Conservation (phyloP, 352 stramenopile species). For the Pythium dissimile region DNA sequence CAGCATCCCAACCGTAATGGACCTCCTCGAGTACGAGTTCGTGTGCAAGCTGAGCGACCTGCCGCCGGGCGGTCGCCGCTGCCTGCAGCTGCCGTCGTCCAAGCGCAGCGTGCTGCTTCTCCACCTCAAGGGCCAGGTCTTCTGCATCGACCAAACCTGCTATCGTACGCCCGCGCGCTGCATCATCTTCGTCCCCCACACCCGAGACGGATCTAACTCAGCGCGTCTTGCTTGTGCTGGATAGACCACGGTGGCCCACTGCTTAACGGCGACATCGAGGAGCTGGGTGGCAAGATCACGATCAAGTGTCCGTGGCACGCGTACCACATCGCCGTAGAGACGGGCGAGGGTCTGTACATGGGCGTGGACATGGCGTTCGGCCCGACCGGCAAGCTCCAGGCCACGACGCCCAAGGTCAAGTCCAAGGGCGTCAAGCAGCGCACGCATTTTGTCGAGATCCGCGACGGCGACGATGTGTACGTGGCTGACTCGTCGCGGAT, state of each 20-base stretch:
- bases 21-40: conserved; percentile 58
- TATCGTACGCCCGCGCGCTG: conserved; percentile 49
- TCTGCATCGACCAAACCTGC: conserved; percentile 85
- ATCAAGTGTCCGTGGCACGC: conserved; percentile 87
- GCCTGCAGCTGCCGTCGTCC: conserved; percentile 52
- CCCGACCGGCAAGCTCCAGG: conserved; percentile 39
- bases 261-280: conserved; percentile 79
- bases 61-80: conserved; percentile 47
- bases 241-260: conserved; percentile 80
- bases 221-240: neutral
- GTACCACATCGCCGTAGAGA: conserved; percentile 80
- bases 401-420: conserved; percentile 57
- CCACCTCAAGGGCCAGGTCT: conserved; percentile 54
- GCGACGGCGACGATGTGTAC: conserved; percentile 64
- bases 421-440: conserved; percentile 85
- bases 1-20: conserved; percentile 3
- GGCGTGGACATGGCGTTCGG: conserved; percentile 71
- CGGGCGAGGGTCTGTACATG: conserved; percentile 83
- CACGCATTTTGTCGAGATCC: conserved; percentile 74
- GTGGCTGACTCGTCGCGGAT: conserved; percentile 74
- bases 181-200: no score
- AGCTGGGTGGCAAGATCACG: conserved; percentile 69
- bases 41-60: conserved; percentile 65
- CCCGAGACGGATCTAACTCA: neutral
- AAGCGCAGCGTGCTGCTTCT: conserved; percentile 73